A percentile compares a stretch with the other conserved stretches of the same genome.
Evolutionary conservation across 805 yeast species (phyloP).

Genomic region (Candida taoyuanica): DNA sequence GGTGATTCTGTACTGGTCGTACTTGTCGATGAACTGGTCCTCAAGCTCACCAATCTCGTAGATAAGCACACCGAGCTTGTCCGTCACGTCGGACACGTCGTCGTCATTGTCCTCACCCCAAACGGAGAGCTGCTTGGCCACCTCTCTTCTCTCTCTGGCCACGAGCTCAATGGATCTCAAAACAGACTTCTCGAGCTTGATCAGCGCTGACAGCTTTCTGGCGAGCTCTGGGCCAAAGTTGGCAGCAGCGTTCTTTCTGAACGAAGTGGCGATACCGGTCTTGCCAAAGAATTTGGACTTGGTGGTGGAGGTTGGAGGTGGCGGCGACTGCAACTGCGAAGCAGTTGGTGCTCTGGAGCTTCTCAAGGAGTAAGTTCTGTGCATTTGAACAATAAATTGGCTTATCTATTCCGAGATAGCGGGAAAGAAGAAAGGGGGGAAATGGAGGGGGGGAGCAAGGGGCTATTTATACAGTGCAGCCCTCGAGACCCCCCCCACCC

Average conservation of each 20-base stretch:
- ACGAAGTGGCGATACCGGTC: conserved; percentile 59
- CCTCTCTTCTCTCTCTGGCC: conserved; percentile 90
- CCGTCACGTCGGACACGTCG: conserved; percentile 95
- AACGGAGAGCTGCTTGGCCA: conserved; percentile 91
- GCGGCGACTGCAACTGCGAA: conserved; percentile 72
- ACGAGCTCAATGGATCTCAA: conserved; percentile 91
- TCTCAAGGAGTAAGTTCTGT: conserved; percentile 82
- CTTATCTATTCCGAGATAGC: too few relatives aligned
- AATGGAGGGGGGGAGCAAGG: too few relatives aligned
- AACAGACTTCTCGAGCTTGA: conserved; percentile 94
- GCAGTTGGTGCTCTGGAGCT: conserved; percentile 78
- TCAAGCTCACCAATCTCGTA: conserved; percentile 97
- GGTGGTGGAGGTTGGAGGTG: conserved; percentile 77
- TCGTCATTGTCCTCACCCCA: conserved; percentile 99
- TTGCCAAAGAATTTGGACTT: conserved; percentile 72
- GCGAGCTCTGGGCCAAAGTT: conserved; percentile 92
- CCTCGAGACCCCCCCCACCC: too few relatives aligned
- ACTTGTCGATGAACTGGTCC: conserved; percentile 96
- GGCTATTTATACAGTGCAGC: background rate
- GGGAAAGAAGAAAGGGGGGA: too few relatives aligned
- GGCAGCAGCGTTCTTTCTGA: conserved; percentile 85
- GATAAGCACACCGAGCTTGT: conserved; percentile 91
- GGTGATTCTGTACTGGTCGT: conserved; percentile 96
- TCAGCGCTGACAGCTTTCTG: conserved; percentile 83
- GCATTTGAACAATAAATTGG: conserved; percentile 41